A percentile compares a stretch with the other conserved stretches of the same genome.
These are phyloP conservation scores for Alternaria atra DNA, from an alignment of 2,329 filamentous ascomycete genomes.

Conservation along the genomic window DNA sequence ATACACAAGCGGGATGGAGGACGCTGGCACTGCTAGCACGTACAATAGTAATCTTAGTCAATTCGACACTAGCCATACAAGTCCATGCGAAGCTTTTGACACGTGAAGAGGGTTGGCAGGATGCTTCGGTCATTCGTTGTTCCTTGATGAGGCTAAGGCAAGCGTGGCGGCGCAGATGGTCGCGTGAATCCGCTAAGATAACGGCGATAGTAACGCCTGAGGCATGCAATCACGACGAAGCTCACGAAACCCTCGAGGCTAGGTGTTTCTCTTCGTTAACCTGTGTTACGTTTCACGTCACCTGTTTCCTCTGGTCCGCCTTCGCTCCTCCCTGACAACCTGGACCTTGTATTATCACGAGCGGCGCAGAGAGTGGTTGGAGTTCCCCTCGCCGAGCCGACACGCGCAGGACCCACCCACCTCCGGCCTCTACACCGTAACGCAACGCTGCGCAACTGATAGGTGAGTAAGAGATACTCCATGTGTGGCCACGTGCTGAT, in stretches of 20 bases:
- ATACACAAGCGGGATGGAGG: conserved; percentile 2
- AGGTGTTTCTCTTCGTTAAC: neutral
- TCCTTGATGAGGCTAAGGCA: conserved; percentile 5
- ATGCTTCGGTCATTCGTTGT: neutral
- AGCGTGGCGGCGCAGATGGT: conserved; percentile 15
- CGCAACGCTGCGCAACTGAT: conserved; percentile 18
- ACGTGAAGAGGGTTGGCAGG: neutral
- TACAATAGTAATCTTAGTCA: conserved; percentile 18
- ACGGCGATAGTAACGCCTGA: conserved; percentile 11
- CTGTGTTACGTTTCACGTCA: neutral
- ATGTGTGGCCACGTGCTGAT: conserved; percentile 4
- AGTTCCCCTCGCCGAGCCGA: conserved; percentile 14
- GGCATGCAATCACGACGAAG: conserved; percentile 5
- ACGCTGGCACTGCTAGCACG: conserved; percentile 3
- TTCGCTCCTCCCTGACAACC: neutral
- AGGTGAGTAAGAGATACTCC: conserved; percentile 13
- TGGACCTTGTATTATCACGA: conserved; percentile 1
- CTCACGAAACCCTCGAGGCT: neutral
- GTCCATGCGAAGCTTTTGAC: neutral
- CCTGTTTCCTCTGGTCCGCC: neutral
- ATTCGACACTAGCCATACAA: neutral
- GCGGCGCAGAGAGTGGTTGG: conserved; percentile 8
- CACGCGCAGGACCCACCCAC: conserved; percentile 23
- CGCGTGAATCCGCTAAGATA: conserved; percentile 22
- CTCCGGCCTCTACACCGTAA: conserved; percentile 26